A percentile compares a stretch with the other conserved stretches of the same genome.
Conservation (phyloP, 768 basidiomycete species). For the Lactarius trivialis region DNA sequence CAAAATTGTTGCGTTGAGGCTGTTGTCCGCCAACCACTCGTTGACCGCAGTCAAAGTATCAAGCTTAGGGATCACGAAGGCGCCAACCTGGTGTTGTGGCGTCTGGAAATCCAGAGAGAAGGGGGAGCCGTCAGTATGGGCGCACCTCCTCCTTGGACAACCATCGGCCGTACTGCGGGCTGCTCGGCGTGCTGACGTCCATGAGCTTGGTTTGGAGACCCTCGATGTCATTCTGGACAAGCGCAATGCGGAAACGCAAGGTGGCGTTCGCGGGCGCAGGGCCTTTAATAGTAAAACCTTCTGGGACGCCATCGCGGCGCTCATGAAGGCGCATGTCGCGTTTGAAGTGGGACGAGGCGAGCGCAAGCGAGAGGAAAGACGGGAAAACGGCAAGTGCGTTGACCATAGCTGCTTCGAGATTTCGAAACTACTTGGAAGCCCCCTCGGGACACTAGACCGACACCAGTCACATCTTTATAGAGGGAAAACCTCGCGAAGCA, state of each 20-base stretch:
- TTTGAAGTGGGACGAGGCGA: neutral
- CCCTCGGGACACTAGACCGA: neutral
- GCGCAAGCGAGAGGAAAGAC: neutral
- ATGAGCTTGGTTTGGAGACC: conserved; percentile 23
- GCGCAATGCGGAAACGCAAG: conserved; percentile 5
- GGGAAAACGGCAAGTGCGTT: neutral
- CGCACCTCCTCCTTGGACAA: conserved; percentile 26
- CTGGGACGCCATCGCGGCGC: neutral
- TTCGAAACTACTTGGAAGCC: neutral
- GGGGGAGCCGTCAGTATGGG: neutral
- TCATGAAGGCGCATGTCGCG: conserved; percentile 8
- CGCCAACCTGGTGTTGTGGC: conserved; percentile 6
- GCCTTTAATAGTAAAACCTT: conserved; percentile 2
- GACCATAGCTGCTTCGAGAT: neutral
- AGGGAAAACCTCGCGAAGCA: neutral
- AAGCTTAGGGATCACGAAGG: conserved; percentile 12
- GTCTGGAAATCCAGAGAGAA: neutral
- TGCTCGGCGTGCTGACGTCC: conserved; percentile 24
- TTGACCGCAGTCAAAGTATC: conserved; percentile 13
- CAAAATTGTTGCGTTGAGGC: conserved; percentile 11
- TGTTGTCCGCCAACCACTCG: conserved; percentile 12
- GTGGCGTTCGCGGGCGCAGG: neutral
- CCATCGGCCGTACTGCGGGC: conserved; percentile 22
- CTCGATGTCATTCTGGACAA: neutral
- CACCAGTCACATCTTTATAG: neutral